Conservation (phyloP, 805 yeast species). For the Yarrowia divulgata region DNA sequence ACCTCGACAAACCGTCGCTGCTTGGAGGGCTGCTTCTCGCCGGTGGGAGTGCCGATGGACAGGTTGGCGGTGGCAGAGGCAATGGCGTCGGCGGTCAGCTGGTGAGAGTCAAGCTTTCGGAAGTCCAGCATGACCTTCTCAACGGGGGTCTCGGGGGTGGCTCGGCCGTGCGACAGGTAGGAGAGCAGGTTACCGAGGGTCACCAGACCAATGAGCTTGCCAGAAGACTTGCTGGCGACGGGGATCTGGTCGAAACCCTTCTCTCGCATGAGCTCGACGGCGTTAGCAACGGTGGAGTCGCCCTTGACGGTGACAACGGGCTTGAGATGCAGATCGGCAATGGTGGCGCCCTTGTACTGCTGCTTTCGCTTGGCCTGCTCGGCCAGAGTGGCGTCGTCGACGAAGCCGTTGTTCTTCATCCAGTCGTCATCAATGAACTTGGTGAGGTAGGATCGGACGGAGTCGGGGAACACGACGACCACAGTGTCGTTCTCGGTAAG, state of each 20-base stretch:
- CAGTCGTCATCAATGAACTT: conserved; percentile 91
- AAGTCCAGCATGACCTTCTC: conserved; percentile 72
- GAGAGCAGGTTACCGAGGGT: conserved; percentile 77
- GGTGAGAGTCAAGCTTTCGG: conserved; percentile 64
- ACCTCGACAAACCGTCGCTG: conserved; percentile 73
- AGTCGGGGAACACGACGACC: conserved; percentile 85
- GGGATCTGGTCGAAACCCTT: conserved; percentile 89
- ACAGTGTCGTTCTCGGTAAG: conserved; percentile 75
- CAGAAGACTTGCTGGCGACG: conserved; percentile 62
- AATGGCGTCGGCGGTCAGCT: conserved; percentile 64
- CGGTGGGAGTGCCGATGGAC: conserved; percentile 43
- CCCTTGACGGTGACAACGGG: conserved; percentile 79
- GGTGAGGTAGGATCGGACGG: conserved; percentile 83
- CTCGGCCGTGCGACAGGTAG: conserved; percentile 66
- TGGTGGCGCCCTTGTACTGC: conserved; percentile 61
- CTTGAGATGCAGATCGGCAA: conserved; percentile 72
- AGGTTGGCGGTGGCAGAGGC: conserved; percentile 31
- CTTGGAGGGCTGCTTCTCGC: conserved; percentile 57
- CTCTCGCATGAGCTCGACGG: conserved; percentile 71
- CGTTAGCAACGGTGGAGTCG: conserved; percentile 65
- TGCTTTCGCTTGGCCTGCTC: conserved; percentile 51
- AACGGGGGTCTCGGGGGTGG: conserved; percentile 63
- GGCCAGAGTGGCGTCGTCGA: conserved; percentile 59
- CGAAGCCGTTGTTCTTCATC: conserved; percentile 80
- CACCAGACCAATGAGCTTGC: conserved; percentile 74